phyloP scores from a whole-genome alignment of 2,329 filamentous ascomycete species.

The Magnaporthales sp. region DNA sequence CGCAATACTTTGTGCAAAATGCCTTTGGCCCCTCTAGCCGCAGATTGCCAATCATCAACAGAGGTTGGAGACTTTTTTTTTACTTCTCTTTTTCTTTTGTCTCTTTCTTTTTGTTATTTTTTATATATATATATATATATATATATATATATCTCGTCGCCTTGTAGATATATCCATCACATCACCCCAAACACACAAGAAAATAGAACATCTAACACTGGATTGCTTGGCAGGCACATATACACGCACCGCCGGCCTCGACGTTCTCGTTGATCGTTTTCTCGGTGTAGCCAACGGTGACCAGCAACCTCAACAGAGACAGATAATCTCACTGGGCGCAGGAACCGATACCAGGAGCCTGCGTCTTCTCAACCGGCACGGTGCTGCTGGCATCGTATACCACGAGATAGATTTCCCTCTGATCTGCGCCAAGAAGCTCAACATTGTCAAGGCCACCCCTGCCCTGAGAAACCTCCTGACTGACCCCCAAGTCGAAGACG shows the following conservation, averaged over 20 bases:
- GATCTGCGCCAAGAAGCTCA: conserved; percentile 61
- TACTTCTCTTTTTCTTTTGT: conserved; percentile 40
- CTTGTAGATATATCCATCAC: not conserved
- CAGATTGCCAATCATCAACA: conserved; percentile 84
- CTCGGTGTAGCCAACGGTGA: conserved; percentile 30
- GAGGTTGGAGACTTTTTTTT: conserved; percentile 50
- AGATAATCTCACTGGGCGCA: conserved; percentile 87
- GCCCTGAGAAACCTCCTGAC: conserved; percentile 29
- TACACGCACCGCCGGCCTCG: conserved; percentile 75
- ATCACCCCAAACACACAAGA: not conserved
- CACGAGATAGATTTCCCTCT: conserved; percentile 86
- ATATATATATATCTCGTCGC: not conserved
- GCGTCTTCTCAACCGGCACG: conserved; percentile 50
- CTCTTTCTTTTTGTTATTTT: conserved; percentile 52
- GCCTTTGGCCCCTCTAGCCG: conserved; percentile 40
- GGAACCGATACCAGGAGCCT: conserved; percentile 90
- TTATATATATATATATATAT: not conserved
- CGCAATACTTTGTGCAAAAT: conserved; percentile 55
- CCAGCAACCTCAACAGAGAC: conserved; percentile 32
- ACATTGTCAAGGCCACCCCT: conserved; percentile 37
- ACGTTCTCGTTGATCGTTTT: conserved; percentile 67
- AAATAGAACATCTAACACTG: not conserved
- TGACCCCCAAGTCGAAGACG: conserved; percentile 19
- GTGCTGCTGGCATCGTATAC: conserved; percentile 50
- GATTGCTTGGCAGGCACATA: conserved; percentile 67